These are phyloP conservation scores for Aureobasidium vineae DNA, from an alignment of 2,329 filamentous ascomycete genomes.

Conservation along the genomic window DNA sequence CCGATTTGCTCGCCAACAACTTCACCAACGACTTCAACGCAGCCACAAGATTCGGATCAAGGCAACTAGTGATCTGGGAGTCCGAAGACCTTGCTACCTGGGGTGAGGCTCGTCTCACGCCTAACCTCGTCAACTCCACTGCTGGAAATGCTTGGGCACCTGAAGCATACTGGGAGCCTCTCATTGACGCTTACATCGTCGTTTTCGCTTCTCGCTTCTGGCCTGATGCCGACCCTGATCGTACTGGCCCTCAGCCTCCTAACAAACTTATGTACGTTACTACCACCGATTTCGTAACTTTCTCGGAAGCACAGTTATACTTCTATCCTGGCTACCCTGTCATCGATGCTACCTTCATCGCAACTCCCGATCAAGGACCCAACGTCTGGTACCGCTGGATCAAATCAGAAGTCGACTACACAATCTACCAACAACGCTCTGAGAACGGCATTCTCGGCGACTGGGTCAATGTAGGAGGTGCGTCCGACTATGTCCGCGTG, in stretches of 20 bases:
- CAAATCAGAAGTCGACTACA: conserved; percentile 12
- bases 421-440: conserved; percentile 7
- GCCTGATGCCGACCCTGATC: conserved; percentile 47
- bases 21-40: conserved; percentile 16
- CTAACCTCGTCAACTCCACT: background rate
- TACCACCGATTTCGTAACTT: conserved; percentile 2
- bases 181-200: background rate
- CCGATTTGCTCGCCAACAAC: conserved; percentile 7
- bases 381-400: conserved; percentile 20
- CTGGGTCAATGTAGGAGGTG: background rate
- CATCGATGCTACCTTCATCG: conserved; percentile 8
- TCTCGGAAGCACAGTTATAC: conserved; percentile 8
- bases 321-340: conserved; percentile 7
- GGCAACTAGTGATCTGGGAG: conserved; percentile 8
- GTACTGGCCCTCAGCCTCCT: conserved; percentile 57
- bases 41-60: conserved; percentile 7
- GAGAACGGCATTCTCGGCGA: conserved; percentile 1
- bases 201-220: conserved; percentile 14
- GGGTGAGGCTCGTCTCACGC: background rate
- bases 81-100: conserved; percentile 2
- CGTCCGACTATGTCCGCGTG: background rate
- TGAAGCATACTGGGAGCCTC: conserved; percentile 14
- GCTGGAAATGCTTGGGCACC: conserved; percentile 14
- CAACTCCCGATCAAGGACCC: conserved; percentile 1
- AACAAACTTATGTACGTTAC: conserved; percentile 25